These are phyloP conservation scores for Blastocystis sp. DNA, from an alignment of 352 stramenopile species.

Conservation along the genomic window DNA sequence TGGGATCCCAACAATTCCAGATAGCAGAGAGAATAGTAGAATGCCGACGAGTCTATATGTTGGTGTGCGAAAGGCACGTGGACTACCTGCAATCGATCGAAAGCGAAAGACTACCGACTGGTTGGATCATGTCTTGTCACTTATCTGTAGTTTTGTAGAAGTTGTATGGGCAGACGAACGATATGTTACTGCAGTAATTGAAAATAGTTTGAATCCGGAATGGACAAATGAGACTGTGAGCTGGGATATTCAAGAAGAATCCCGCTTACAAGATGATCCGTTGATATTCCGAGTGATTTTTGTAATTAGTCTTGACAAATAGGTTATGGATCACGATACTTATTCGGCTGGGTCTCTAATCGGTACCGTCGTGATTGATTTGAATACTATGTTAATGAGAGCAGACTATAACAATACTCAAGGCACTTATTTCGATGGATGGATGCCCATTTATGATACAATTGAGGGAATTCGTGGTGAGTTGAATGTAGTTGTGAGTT, in stretches of 20 bases:
- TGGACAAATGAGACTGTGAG: slow-evolving; percentile 94
- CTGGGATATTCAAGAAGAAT: slow-evolving; percentile 96
- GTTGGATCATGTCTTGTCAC: neutral
- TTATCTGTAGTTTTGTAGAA: slow-evolving; percentile 75
- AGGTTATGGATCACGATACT: slow-evolving; percentile 88
- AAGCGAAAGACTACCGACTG: slow-evolving; percentile 74
- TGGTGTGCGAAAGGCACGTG: slow-evolving; percentile 81
- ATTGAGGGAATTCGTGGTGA: slow-evolving; percentile 89
- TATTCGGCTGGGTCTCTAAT: slow-evolving; percentile 89
- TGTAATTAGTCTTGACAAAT: neutral
- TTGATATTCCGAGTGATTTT: slow-evolving; percentile 89
- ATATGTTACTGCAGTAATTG: slow-evolving; percentile 82
- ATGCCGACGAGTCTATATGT: slow-evolving; percentile 88
- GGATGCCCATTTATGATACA: slow-evolving; percentile 97
- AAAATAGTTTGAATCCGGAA: slow-evolving; percentile 88
- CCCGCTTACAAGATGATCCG: slow-evolving; percentile 92
- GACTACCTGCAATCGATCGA: slow-evolving; percentile 82
- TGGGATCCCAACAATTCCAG: slow-evolving; percentile 1
- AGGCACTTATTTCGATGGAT: slow-evolving; percentile 82
- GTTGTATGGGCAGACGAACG: slow-evolving; percentile 83
- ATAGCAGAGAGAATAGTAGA: neutral
- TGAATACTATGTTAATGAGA: slow-evolving; percentile 94
- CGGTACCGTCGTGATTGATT: slow-evolving; percentile 92
- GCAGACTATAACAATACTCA: slow-evolving; percentile 65
- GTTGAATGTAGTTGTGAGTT: slow-evolving; percentile 83